phyloP scores from a whole-genome alignment of 441 rosid species.

The Manihot esculenta region DNA sequence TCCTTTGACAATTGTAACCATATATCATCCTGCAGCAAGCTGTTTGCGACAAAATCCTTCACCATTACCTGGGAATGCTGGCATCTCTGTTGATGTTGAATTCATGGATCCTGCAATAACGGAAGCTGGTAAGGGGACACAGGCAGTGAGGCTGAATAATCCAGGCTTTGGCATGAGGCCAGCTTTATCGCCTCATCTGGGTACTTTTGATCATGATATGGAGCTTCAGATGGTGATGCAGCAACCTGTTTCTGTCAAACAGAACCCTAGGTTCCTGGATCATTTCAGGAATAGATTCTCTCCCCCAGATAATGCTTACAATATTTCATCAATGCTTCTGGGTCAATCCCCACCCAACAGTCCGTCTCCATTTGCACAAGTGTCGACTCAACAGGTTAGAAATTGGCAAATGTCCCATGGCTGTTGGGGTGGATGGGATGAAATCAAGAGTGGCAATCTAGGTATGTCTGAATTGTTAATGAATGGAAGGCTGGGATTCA shows the following conservation, averaged over 20 bases:
- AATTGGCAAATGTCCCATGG: conserved; percentile 60
- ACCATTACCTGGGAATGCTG: conserved; percentile 11
- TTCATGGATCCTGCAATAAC: conserved; percentile 41
- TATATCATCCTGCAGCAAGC: conserved; percentile 35
- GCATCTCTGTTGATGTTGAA: too few species aligned
- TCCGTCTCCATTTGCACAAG: conserved; percentile 45
- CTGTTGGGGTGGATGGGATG: conserved; percentile 76
- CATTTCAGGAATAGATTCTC: conserved; percentile 40
- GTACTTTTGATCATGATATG: conserved; percentile 56
- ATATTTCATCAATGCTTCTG: conserved; percentile 53
- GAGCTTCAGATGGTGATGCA: conserved; percentile 63
- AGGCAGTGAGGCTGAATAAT: conserved; percentile 44
- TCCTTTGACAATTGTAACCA: not conserved
- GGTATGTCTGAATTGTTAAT: conserved; percentile 59
- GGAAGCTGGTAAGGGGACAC: conserved; percentile 69
- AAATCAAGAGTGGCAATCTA: conserved; percentile 47
- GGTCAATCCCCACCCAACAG: conserved; percentile 55
- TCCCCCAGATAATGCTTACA: conserved; percentile 49
- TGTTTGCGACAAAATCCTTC: conserved; percentile 43
- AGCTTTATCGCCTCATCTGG: conserved; percentile 37
- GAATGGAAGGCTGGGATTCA: conserved; percentile 67
- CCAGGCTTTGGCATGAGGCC: conserved; percentile 52
- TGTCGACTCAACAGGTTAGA: conserved; percentile 51
- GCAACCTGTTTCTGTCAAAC: conserved; percentile 50
- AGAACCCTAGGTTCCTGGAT: conserved; percentile 50